phyloP scores from a whole-genome alignment of 805 yeast genomes.

The Metschnikowia continentalis region DNA sequence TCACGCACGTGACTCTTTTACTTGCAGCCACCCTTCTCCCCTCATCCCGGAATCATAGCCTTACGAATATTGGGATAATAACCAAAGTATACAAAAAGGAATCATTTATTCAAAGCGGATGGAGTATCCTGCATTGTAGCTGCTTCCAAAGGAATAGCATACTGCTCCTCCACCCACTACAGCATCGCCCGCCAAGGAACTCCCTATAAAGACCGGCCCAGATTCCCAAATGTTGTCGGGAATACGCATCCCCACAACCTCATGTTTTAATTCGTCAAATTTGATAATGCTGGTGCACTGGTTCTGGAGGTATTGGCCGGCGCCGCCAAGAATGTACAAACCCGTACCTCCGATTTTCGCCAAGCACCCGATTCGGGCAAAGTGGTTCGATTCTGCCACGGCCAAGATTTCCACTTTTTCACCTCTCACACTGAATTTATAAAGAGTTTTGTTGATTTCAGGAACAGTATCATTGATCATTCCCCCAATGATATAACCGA shows the following conservation, averaged over 20 bases:
- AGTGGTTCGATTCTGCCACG: slow-evolving; percentile 22
- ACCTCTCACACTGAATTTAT: slow-evolving; percentile 26
- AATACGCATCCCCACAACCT: slow-evolving; percentile 17
- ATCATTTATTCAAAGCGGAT: background rate
- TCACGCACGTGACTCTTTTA: background rate
- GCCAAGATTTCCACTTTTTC: slow-evolving; percentile 10
- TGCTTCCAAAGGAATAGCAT: slow-evolving; percentile 72
- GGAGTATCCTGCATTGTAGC: slow-evolving; percentile 24
- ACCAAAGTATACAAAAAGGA: too few relatives aligned
- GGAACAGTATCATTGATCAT: slow-evolving; percentile 26
- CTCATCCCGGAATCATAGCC: background rate
- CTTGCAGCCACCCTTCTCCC: background rate
- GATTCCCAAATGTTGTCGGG: slow-evolving; percentile 35
- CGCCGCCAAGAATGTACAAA: slow-evolving; percentile 56
- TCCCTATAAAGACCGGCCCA: slow-evolving; percentile 54
- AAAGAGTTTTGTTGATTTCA: slow-evolving; percentile 29
- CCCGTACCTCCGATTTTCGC: slow-evolving; percentile 24
- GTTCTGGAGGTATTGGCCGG: slow-evolving; percentile 38
- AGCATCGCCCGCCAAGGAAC: slow-evolving; percentile 32
- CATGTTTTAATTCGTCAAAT: slow-evolving; percentile 18
- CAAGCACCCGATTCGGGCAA: slow-evolving; percentile 50
- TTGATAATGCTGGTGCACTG: slow-evolving; percentile 27
- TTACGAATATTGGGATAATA: background rate
- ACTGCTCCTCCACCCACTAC: slow-evolving; percentile 72
- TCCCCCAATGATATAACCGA: slow-evolving; percentile 52